Evolutionary conservation across 176 grass and related monocot genomes (phyloP), one percentile per base, ranked within the genome.

Genomic region (Oryza brachyantha): DNA sequence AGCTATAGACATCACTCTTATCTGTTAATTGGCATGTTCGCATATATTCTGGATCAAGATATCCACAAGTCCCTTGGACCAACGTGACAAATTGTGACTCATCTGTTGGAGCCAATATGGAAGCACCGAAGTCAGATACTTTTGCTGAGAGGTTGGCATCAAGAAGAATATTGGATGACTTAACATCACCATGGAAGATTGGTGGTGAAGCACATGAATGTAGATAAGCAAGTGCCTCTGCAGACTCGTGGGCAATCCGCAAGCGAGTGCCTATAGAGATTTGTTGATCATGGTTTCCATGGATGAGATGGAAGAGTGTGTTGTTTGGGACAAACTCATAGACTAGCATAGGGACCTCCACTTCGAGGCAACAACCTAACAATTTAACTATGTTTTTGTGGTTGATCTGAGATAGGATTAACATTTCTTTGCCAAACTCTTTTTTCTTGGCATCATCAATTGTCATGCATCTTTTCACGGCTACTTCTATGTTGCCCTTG

Each of bases 61-160:
- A 45, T 0, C 42, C 42, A 40, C 42, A 45, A 16, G 42, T 45
- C 4, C 42, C 42, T 4, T 16, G 42, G 0, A 45, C 42, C 3
- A 45, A 4, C 3, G 42, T 45, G 12, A 45, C 13, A 16, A 45
- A 16, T 13, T 45, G 42, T 4, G 13, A 0, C 13, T 45, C 6
- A 45, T 45, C 42, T 4, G 0, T 16, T 45, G 42, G 42, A 11
- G 38, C 38, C 11, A 40, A 11, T 1, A 45, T 60, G 16, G 84
- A 86, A 3, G 84, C 78, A 0, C 84, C 84, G 26, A 86, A 81
- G 24, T 86, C 84, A 3, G 84, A 68, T 2, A 86, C 60, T 26
- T 81, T 86, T 0, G 60, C 77, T 0, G 3, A 28, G 4, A 60
- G 17, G 34, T 68, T 19, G 2, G 21, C 8, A 4, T 86, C 77